These are phyloP conservation scores for Arthrobotrys musiformis DNA, from an alignment of 2,329 filamentous ascomycete species.

Conservation along the genomic window DNA sequence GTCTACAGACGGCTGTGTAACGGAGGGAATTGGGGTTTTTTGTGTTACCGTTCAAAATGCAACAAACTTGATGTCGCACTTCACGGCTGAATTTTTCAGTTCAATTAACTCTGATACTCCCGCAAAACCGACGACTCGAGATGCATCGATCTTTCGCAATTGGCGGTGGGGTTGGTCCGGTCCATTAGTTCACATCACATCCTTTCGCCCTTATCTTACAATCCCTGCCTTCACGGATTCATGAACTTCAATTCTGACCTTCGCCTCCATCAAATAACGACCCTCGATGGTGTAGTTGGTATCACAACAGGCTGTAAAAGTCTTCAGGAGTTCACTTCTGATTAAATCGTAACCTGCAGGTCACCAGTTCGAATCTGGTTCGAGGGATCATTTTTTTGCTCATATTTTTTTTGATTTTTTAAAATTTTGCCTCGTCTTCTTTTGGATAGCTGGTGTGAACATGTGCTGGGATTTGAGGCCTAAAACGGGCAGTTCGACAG, in stretches of 20 bases:
- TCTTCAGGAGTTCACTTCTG: constrained; percentile 50
- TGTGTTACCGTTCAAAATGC: constrained; percentile 47
- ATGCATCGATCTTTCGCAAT: background rate
- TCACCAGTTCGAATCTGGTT: constrained; percentile 57
- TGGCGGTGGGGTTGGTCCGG: constrained; percentile 24
- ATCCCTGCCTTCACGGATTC: constrained; percentile 11
- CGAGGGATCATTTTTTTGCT: constrained; percentile 51
- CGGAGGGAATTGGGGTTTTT: background rate
- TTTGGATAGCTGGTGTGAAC: constrained; percentile 10
- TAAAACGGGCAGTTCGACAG: constrained; percentile 1
- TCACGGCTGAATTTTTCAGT: background rate
- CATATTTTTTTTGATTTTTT: constrained; percentile 12
- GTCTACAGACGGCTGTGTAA: background rate
- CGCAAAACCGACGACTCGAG: background rate
- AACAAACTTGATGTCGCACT: constrained; percentile 22
- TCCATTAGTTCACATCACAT: background rate
- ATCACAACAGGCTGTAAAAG: constrained; percentile 56
- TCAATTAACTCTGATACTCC: background rate
- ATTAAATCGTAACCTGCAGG: constrained; percentile 54
- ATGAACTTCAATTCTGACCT: background rate
- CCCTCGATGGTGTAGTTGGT: constrained; percentile 56
- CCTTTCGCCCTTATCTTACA: background rate
- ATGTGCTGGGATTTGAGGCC: constrained; percentile 9
- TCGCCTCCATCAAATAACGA: constrained; percentile 30
- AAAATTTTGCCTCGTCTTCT: constrained; percentile 16